A percentile compares a stretch with the other conserved stretches of the same genome.
Evolutionary conservation across 176 grass and related monocot species (phyloP).

Genomic region (Luzula sylvatica): DNA sequence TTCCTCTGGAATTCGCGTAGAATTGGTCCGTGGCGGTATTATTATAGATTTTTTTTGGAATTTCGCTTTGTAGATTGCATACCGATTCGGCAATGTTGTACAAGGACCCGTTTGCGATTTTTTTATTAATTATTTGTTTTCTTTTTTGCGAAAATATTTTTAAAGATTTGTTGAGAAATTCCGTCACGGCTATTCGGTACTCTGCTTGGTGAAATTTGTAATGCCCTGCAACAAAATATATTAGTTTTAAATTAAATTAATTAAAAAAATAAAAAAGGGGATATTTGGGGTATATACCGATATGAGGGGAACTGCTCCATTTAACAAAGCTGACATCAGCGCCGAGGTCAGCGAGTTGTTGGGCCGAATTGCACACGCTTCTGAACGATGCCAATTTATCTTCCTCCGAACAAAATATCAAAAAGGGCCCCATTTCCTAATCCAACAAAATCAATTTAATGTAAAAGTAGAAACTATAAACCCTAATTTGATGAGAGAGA

Average conservation of each 20-base stretch:
- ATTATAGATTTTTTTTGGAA: constrained; percentile 45
- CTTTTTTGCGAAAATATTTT: constrained; percentile 51
- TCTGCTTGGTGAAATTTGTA: constrained; percentile 54
- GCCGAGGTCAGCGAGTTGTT: constrained; percentile 53
- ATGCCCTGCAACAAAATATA: constrained; percentile 33
- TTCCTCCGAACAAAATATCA: constrained; percentile 87
- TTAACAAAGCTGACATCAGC: constrained; percentile 73
- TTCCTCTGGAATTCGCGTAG: constrained; percentile 51
- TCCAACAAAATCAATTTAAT: constrained; percentile 12
- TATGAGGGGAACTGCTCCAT: constrained; percentile 60
- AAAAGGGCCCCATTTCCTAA: constrained; percentile 67
- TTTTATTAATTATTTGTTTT: constrained; percentile 27
- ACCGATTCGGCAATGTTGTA: constrained; percentile 69
- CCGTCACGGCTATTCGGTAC: constrained; percentile 54
- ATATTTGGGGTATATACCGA: constrained; percentile 28
- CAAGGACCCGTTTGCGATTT: constrained; percentile 18
- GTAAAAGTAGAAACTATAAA: neutral
- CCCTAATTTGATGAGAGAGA: neutral
- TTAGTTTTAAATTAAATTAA: neutral
- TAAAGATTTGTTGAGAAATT: constrained; percentile 47
- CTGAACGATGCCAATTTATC: constrained; percentile 77
- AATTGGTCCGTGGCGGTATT: constrained; percentile 45
- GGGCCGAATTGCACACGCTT: constrained; percentile 63
- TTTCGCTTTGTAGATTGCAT: constrained; percentile 83
- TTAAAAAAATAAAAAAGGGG: constrained; percentile 9